These are phyloP conservation scores for Aspergillus novoparasiticus DNA, from an alignment of 2,329 filamentous ascomycete species.

Conservation along the genomic window DNA sequence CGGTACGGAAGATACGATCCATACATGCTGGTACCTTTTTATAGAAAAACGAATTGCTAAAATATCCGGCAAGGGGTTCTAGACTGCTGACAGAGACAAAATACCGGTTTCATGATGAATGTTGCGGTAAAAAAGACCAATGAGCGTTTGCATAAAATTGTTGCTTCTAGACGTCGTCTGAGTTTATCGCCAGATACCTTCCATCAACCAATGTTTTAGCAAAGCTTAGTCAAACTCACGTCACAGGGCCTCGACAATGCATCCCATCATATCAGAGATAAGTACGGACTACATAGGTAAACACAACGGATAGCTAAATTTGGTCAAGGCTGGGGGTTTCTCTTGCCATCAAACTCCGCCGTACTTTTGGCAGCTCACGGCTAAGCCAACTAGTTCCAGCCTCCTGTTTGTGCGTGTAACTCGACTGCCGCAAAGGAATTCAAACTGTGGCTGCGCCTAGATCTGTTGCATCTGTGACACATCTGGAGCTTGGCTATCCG, in stretches of 20 bases:
- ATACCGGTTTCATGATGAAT: slow-evolving; percentile 1
- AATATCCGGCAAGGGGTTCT: background rate
- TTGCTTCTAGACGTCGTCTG: background rate
- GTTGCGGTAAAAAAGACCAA: background rate
- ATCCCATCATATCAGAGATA: background rate
- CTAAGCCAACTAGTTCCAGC: background rate
- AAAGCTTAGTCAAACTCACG: background rate
- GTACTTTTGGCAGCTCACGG: background rate
- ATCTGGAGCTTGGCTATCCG: slow-evolving; percentile 2
- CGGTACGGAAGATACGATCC: background rate
- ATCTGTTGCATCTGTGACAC: slow-evolving; percentile 1
- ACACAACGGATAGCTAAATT: background rate
- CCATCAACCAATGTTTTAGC: background rate
- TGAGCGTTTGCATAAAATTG: background rate
- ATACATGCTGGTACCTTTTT: background rate
- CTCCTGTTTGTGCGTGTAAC: background rate
- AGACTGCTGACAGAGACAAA: background rate
- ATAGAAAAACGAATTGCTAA: background rate
- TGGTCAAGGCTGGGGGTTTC: background rate
- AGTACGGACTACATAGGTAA: background rate
- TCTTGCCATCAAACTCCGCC: background rate
- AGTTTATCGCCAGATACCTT: background rate
- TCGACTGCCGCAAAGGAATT: background rate
- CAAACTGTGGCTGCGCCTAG: slow-evolving; percentile 2
- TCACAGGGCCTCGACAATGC: background rate